Conservation (phyloP, 1,139 yeast species). For the Keqinozyma sinolaborantium region DNA sequence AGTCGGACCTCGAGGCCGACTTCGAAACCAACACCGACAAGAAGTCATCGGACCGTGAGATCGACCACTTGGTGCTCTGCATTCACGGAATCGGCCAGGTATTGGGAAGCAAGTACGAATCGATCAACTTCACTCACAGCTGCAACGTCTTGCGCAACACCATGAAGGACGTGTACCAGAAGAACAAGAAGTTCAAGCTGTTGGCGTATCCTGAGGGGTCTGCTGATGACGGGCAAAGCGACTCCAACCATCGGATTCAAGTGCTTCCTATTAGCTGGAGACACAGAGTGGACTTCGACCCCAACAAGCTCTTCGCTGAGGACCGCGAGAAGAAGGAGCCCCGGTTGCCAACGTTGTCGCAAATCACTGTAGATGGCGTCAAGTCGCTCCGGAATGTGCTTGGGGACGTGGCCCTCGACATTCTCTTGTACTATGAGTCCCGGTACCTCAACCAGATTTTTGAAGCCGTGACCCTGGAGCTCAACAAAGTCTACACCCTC, state of each 20-base stretch:
- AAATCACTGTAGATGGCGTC: conserved; percentile 79
- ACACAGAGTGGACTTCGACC: conserved; percentile 61
- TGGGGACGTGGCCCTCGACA: conserved; percentile 85
- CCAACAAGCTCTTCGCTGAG: conserved; percentile 33
- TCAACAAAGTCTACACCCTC: conserved; percentile 63
- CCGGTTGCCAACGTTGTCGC: conserved; percentile 60
- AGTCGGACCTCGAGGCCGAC: conserved; percentile 50
- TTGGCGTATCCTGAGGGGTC: conserved; percentile 27
- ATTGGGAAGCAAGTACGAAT: conserved; percentile 73
- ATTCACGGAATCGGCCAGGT: conserved; percentile 95
- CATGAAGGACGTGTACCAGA: conserved; percentile 53
- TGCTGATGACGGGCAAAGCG: conserved; percentile 14
- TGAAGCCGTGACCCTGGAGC: conserved; percentile 61
- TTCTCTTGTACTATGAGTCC: conserved; percentile 81
- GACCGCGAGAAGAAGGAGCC: conserved; percentile 25
- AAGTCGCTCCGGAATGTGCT: conserved; percentile 71
- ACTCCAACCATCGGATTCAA: conserved; percentile 59
- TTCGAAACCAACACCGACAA: conserved; percentile 36
- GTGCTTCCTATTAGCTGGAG: conserved; percentile 80
- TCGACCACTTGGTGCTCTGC: conserved; percentile 80
- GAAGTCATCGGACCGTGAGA: conserved; percentile 43
- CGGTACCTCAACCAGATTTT: conserved; percentile 61
- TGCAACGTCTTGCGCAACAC: conserved; percentile 67
- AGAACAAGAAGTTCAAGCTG: conserved; percentile 39
- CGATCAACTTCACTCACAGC: conserved; percentile 84